These are phyloP conservation scores for Ganoderma multipileum DNA, from an alignment of 1,284 basidiomycete species.

Conservation along the genomic window DNA sequence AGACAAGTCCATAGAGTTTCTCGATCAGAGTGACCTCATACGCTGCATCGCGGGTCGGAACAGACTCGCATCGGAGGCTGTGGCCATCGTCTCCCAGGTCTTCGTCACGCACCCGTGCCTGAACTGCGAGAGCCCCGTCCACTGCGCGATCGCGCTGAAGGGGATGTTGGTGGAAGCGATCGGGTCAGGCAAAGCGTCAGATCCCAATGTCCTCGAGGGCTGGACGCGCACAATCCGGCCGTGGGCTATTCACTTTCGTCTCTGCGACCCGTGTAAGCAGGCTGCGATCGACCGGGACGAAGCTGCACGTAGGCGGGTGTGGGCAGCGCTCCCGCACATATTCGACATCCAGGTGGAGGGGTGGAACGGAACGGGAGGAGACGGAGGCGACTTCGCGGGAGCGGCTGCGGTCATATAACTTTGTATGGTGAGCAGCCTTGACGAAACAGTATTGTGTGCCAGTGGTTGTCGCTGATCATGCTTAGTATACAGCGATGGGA, in stretches of 20 bases:
- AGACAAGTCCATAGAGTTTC: constrained; percentile 8
- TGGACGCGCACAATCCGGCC: neutral
- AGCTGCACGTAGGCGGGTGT: neutral
- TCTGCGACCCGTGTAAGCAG: neutral
- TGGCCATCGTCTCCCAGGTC: neutral
- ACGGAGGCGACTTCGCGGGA: neutral
- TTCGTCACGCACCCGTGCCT: neutral
- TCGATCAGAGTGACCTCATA: constrained; percentile 9
- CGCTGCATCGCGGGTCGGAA: constrained; percentile 1
- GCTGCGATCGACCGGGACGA: neutral
- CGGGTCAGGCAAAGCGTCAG: neutral
- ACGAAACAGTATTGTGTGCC: no score
- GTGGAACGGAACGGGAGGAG: neutral
- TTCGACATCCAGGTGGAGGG: neutral
- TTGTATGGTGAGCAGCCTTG: neutral
- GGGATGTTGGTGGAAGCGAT: neutral
- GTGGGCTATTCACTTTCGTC: no score
- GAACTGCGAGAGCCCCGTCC: neutral
- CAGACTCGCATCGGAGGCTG: neutral
- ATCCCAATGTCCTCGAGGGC: neutral
- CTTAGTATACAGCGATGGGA: no score
- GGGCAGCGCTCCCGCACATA: neutral
- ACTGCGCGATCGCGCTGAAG: neutral
- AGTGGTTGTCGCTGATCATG: no score
- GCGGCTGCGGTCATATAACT: neutral